Base-by-base conservation (phyloP, 352 stramenopile genomes). In the Blastocystis sp. region DNA sequence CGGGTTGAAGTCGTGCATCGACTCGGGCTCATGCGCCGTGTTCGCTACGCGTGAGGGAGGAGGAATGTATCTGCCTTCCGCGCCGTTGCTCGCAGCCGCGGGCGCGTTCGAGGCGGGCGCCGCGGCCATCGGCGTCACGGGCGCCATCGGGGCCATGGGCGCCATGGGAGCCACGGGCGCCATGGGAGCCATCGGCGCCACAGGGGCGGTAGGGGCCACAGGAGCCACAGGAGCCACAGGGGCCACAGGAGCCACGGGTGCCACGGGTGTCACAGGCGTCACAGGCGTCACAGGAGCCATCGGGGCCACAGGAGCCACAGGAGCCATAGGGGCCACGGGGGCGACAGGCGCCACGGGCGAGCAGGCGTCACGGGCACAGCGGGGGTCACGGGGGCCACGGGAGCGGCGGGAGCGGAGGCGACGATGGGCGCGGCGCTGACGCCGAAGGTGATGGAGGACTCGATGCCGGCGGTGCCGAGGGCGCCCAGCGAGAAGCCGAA, bases 401-500 rank as follows among this genome's bases (percentile, higher is more conserved):
- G 21, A 53, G 17, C 4, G 3, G 64, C 40, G 34, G 64, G 28
- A n/a, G 34, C 64, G 19, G 40, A 1, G 52, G 45, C 64, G 34
- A 28, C 34, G 2, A 10, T 38, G 11, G 71, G 43, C 28, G 43
- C 21, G 4, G 71, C 38, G 43, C 21, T n/a, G 21, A 67, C 21
- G 41, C 74, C 74, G 40, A 84, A 67, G 23, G 34, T 48, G 4
- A 84, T 48, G 10, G 74, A 10, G 1, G 56, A 52, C 4, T 28
- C 53, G 23, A 56, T 9, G 45, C 53, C n/a, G n/a, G 38, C 52
- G 17, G 45, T 52, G 28, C 53, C 74, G 60, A 67, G 69, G 4
- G 74, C 53, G 23, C 74, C 74, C 60, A 84, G 45, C 38, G 19
- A 53, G 74, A 84, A 84, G 17, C 69, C 74, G 17, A 67, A 28